Evolutionary conservation across 148 eudicot genomes (phyloP).

Genomic region (Talinum fruticosum): DNA sequence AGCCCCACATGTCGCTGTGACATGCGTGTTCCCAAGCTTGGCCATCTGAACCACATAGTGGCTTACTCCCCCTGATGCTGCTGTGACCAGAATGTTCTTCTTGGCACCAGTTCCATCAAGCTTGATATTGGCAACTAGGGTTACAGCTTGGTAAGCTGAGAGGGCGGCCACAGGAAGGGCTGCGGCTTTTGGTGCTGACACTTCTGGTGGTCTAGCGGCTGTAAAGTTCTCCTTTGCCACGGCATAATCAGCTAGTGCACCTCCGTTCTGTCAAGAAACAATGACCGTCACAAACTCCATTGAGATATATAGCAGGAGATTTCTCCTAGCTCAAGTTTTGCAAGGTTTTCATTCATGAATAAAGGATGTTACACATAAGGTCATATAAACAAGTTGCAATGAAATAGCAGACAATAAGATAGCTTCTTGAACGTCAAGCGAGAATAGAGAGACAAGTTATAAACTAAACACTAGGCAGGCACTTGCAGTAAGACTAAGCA

Average conservation of each 20-base stretch:
- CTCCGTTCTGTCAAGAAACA: slow-evolving; percentile 45
- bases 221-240: slow-evolving; percentile 51
- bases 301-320: background rate
- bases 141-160: slow-evolving; percentile 69
- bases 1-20: slow-evolving; percentile 76
- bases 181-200: slow-evolving; percentile 67
- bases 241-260: slow-evolving; percentile 70
- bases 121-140: slow-evolving; percentile 43
- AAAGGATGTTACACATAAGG: too few relatives aligned
- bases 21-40: slow-evolving; percentile 73
- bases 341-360: too few relatives aligned
- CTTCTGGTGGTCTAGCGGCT: slow-evolving; percentile 58
- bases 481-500: slow-evolving; percentile 43
- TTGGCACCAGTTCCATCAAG: slow-evolving; percentile 53
- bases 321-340: background rate
- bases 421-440: background rate
- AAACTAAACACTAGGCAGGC: background rate
- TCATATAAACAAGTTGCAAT: background rate
- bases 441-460: background rate
- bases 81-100: slow-evolving; percentile 58
- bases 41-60: slow-evolving; percentile 81
- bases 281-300: background rate
- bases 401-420: background rate
- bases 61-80: slow-evolving; percentile 79
- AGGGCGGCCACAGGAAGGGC: slow-evolving; percentile 54